Evolutionary conservation across 2,329 filamentous ascomycete genomes (phyloP).

Genomic region (Geosmithia morbida): DNA sequence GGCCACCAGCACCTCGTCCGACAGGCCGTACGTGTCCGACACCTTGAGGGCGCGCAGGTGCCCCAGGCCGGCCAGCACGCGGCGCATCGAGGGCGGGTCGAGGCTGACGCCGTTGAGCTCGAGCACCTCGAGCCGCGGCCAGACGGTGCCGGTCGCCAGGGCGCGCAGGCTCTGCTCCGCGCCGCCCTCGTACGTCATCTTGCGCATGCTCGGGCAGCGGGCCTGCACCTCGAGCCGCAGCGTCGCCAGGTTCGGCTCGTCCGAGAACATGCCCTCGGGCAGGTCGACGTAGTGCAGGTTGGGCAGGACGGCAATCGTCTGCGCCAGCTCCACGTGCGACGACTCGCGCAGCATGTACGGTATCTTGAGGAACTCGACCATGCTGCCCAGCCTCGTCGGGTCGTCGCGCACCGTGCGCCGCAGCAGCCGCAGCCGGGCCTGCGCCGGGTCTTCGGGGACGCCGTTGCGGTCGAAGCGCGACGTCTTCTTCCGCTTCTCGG

Average conservation of each 20-base stretch:
- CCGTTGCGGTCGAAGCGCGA: slow-evolving; percentile 64
- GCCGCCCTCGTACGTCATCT: slow-evolving; percentile 74
- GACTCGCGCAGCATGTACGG: slow-evolving; percentile 93
- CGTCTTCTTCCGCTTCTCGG: slow-evolving; percentile 62
- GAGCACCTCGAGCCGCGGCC: slow-evolving; percentile 58
- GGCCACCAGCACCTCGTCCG: slow-evolving; percentile 61
- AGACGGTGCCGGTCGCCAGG: slow-evolving; percentile 49
- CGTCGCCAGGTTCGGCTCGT: slow-evolving; percentile 60
- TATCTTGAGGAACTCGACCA: slow-evolving; percentile 70
- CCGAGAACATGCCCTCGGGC: slow-evolving; percentile 73
- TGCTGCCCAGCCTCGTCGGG: slow-evolving; percentile 48
- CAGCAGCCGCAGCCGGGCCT: slow-evolving; percentile 61
- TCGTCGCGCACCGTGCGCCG: slow-evolving; percentile 73
- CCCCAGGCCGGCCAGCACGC: slow-evolving; percentile 53
- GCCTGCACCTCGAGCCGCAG: slow-evolving; percentile 75
- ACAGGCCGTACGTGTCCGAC: slow-evolving; percentile 52
- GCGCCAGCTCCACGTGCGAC: slow-evolving; percentile 68
- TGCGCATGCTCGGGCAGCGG: slow-evolving; percentile 68
- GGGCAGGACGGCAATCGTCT: slow-evolving; percentile 71
- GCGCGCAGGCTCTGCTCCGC: slow-evolving; percentile 64
- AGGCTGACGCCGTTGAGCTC: slow-evolving; percentile 54
- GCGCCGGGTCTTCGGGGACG: slow-evolving; percentile 66
- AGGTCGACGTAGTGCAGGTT: slow-evolving; percentile 83
- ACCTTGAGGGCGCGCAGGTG: slow-evolving; percentile 63
- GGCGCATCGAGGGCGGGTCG: slow-evolving; percentile 56